phyloP scores from a whole-genome alignment of 2,329 filamentous ascomycete genomes.

The Fusarium bulbicola region DNA sequence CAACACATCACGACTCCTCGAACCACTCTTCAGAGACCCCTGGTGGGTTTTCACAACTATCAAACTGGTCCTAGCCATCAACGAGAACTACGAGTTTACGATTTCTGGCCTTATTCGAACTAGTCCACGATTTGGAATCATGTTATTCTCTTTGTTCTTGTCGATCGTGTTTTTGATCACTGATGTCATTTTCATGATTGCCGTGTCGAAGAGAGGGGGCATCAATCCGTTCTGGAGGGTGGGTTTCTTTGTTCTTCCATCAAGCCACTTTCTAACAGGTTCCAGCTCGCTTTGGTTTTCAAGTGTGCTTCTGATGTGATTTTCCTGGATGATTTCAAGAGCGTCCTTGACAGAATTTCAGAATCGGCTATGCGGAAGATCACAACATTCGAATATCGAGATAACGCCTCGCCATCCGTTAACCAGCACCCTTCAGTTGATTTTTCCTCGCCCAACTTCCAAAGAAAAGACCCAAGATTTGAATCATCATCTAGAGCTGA shows the following conservation, averaged over 20 bases:
- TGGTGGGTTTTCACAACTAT: conserved; percentile 28
- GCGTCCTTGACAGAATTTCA: conserved; percentile 15
- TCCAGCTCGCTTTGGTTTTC: conserved; percentile 17
- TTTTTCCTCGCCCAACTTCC: neutral
- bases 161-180: conserved; percentile 13
- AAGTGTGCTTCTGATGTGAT: conserved; percentile 31
- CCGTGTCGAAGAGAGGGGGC: conserved; percentile 17
- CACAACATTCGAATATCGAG: conserved; percentile 10
- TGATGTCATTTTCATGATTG: conserved; percentile 26
- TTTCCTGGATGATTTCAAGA: conserved; percentile 26
- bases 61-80: conserved; percentile 19
- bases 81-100: conserved; percentile 28
- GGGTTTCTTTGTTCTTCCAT: neutral
- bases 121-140: conserved; percentile 20
- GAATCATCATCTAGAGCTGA: neutral
- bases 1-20: conserved; percentile 7
- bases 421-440: neutral
- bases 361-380: conserved; percentile 30
- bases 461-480: neutral
- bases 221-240: conserved; percentile 29
- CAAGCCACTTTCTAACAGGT: neutral
- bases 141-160: conserved; percentile 19
- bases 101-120: conserved; percentile 11
- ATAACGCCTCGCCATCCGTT: neutral
- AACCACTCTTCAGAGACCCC: conserved; percentile 16